Evolutionary conservation across 75 land plant species (phyloP), one percentile per base, ranked within the genome.

Genomic region (Adiantum capillusveneris): DNA sequence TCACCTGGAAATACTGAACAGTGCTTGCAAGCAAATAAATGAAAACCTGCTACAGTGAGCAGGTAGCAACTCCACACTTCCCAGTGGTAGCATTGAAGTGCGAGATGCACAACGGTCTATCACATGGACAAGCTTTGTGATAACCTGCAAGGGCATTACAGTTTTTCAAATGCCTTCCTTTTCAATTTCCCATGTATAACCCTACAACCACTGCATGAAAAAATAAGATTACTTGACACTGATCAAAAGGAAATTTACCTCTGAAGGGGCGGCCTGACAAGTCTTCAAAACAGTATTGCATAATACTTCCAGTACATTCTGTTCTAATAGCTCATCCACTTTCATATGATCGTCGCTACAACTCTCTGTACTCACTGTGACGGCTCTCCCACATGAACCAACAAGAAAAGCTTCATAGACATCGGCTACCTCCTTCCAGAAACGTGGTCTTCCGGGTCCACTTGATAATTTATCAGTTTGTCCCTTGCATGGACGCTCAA

Each of bases 351-450:
- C 78, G 27, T 77, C 41, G 28, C 83, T 68, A 17, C 75, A 48
- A 31, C 73, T 62, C 54, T 80, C 77, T 57, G 95, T 71, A 18
- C 51, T 31, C 2, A 65, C 31, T 56, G 83, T 43, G 42, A 86
- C 67, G 56, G 81, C 90, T 39, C 86, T 85, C 0, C 99, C 99
- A 67, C 99, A 95, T 22, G 84, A 76, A 14, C 91, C 88, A 28
- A 86, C 82, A 39, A 95, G 72, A 75, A 95, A 95, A 28, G 68
- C 71, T 64, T 95, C 99, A 73, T 85, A 95, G 7, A 75, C 63
- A 72, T 90, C 96, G 29, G 90, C 90, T 27, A 95, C 66, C 75
- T 95, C 97, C 68, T 95, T 95, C 99, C 99, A 95, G 25, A 90
- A 52, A 22, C 82, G 76, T 17, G 65, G 54, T 71, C 91, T 77